These are phyloP conservation scores for Rhodotorula taiwanensis DNA, from an alignment of 768 basidiomycete species.

Conservation along the genomic window DNA sequence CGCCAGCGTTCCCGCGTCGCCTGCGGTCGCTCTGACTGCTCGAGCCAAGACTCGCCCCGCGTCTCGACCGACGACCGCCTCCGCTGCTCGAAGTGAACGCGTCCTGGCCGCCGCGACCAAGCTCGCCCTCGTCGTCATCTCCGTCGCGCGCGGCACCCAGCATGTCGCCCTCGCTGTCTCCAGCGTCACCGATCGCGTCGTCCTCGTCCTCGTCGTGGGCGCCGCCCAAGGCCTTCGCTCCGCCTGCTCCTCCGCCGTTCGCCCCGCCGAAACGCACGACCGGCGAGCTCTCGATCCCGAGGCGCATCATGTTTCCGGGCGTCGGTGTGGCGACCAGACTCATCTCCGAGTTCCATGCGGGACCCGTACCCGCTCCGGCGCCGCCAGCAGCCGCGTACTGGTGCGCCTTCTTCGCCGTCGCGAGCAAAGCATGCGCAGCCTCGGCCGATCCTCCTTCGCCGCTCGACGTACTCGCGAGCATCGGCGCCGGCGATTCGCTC, in stretches of 20 bases:
- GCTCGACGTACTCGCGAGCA: not conserved
- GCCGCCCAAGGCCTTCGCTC: too few species aligned
- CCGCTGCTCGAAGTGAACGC: constrained; percentile 1
- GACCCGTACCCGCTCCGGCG: not conserved
- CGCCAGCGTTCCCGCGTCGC: not conserved
- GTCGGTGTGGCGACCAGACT: constrained; percentile 24
- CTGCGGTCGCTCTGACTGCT: not conserved
- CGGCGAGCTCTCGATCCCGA: constrained; percentile 20
- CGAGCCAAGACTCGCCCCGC: not conserved
- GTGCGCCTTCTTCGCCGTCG: constrained; percentile 25
- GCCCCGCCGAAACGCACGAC: constrained; percentile 8
- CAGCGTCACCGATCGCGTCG: not conserved
- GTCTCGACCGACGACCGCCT: not conserved
- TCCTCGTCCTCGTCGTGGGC: not conserved
- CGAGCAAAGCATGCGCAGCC: constrained; percentile 27
- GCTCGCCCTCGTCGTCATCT: not conserved
- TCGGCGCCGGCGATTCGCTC: constrained; percentile 17
- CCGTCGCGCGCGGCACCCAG: constrained; percentile 1
- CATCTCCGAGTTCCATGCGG: not conserved
- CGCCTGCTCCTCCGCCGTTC: too few species aligned
- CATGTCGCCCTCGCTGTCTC: constrained; percentile 1
- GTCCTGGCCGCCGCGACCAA: not conserved
- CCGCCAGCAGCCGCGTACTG: not conserved
- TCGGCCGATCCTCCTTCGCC: constrained; percentile 17
- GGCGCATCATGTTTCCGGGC: constrained; percentile 15